phyloP scores from a whole-genome alignment of 176 grass and related monocot species.

The maize (Zea mays) region Zm-B73-REFERENCE-NAM-5.0 NC_050099.1:165625501-165626000 shows the following conservation, averaged over 20 bases:
- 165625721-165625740: slow-evolving; percentile 80
- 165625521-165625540: slow-evolving; percentile 9
- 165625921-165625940: slow-evolving; percentile 93
- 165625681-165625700: slow-evolving; percentile 42
- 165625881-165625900: background rate
- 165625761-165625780: slow-evolving; percentile 78
- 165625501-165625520: background rate
- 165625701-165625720: slow-evolving; percentile 89
- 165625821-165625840: background rate
- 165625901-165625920: slow-evolving; percentile 52
- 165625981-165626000: slow-evolving; percentile 77
- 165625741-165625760: slow-evolving; percentile 86
- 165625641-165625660: slow-evolving; percentile 3
- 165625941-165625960: slow-evolving; percentile 83
- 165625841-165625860: background rate
- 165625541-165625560: slow-evolving; percentile 70
- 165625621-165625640: background rate
- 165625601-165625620: slow-evolving; percentile 78
- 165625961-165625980: slow-evolving; percentile 92
- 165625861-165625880: too few relatives aligned
- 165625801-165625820: slow-evolving; percentile 96
- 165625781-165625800: background rate
- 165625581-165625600: slow-evolving; percentile 83
- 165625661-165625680: background rate
- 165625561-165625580: slow-evolving; percentile 87